Percentiles rank a stretch among this genome's conserved stretches.
These are phyloP conservation scores for Flueggea neowawraea DNA, from an alignment of 441 rosid genomes.

Conservation along the genomic window DNA sequence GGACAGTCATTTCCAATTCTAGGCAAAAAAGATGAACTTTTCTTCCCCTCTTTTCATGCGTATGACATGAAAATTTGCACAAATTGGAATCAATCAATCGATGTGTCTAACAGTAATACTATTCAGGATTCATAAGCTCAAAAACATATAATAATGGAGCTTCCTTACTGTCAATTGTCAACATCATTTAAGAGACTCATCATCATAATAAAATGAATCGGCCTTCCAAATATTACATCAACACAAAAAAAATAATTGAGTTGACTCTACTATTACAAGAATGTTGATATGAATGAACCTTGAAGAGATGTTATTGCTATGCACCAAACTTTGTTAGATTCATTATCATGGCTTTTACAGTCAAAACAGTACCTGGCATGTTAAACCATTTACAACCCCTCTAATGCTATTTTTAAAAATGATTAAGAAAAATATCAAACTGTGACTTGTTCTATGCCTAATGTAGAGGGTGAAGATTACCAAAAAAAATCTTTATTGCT, in stretches of 20 bases:
- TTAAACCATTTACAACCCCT: conserved; percentile 7
- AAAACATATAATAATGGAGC: too few species aligned
- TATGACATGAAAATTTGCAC: background rate
- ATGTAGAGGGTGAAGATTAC: background rate
- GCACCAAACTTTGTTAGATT: background rate
- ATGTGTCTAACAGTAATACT: too few species aligned
- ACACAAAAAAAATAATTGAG: background rate
- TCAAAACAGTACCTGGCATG: conserved; percentile 9
- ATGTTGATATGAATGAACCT: background rate
- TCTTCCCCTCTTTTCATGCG: background rate
- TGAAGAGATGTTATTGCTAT: too few species aligned
- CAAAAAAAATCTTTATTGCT: background rate
- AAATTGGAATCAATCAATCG: too few species aligned
- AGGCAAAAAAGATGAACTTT: background rate
- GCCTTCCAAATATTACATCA: background rate
- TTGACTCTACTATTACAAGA: background rate
- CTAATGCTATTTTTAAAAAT: background rate
- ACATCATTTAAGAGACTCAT: too few species aligned
- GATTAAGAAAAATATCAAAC: background rate
- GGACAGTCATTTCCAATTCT: background rate
- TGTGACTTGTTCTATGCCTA: background rate
- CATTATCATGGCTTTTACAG: conserved; percentile 13
- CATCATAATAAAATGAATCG: too few species aligned
- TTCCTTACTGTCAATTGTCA: too few species aligned
- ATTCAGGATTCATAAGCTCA: too few species aligned